Evolutionary conservation across 75 land plant species (phyloP).

Genomic region (Pseudotsuga menziesii): DNA sequence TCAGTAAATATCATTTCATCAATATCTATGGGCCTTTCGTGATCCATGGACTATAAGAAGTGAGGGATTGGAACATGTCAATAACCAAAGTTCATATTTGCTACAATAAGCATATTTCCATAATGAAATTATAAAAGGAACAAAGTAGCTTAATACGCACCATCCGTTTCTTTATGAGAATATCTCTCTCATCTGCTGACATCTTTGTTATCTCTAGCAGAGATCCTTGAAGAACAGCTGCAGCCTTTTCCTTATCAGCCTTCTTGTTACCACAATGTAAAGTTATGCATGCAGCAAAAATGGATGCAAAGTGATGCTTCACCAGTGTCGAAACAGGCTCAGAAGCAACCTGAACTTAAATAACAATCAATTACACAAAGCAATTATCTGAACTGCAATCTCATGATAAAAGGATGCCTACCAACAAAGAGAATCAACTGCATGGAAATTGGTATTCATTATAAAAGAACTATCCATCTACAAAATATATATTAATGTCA

Average conservation of each 20-base stretch:
- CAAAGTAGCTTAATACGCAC: slow-evolving; percentile 17
- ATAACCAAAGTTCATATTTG: background rate
- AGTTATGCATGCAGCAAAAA: slow-evolving; percentile 69
- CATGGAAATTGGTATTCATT: background rate
- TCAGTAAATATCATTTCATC: no score
- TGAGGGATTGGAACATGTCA: background rate
- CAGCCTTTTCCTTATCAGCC: slow-evolving; percentile 45
- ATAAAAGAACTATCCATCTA: no score
- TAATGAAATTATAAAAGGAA: no score
- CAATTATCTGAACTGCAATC: background rate
- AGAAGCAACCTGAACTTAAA: slow-evolving; percentile 40
- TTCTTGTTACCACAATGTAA: slow-evolving; percentile 54
- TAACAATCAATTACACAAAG: background rate
- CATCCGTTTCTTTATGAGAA: slow-evolving; percentile 77
- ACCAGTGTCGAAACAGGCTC: slow-evolving; percentile 49
- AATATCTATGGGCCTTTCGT: background rate
- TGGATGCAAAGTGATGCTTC: slow-evolving; percentile 61
- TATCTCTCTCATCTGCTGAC: slow-evolving; percentile 78
- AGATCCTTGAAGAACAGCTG: slow-evolving; percentile 45
- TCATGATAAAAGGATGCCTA: background rate
- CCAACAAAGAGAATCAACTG: background rate
- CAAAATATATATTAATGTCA: background rate
- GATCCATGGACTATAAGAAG: background rate
- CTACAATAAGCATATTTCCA: background rate
- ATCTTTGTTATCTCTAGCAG: slow-evolving; percentile 58